phyloP scores from a whole-genome alignment of 495 filamentous ascomycete species.

The Penicillium coffeae region DNA sequence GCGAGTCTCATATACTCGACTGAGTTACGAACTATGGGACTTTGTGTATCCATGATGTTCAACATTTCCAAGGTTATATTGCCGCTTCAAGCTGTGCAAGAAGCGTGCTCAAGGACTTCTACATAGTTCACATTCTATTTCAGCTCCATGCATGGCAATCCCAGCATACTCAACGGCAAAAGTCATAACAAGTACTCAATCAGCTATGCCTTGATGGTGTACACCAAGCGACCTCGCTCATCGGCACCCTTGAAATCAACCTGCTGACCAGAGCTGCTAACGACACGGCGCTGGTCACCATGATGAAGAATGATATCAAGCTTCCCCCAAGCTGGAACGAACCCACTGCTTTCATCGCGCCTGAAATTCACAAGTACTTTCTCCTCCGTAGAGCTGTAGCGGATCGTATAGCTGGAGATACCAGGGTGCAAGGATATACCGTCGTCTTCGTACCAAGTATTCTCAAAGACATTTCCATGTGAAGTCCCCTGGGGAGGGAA shows the following conservation, averaged over 20 bases:
- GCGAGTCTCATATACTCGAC: no score
- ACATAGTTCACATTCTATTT: slow-evolving; percentile 1
- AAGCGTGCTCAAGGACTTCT: no score
- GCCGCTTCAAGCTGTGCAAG: no score
- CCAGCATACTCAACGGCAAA: background rate
- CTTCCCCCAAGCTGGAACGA: slow-evolving; percentile 50
- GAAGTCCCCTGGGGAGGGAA: slow-evolving; percentile 50
- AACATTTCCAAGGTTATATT: no score
- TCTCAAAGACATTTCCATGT: slow-evolving; percentile 35
- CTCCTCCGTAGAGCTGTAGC: slow-evolving; percentile 42
- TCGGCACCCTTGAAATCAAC: slow-evolving; percentile 32
- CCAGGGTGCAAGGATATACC: slow-evolving; percentile 47
- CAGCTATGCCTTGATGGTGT: slow-evolving; percentile 32
- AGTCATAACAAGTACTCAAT: background rate
- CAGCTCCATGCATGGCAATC: no score
- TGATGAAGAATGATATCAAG: slow-evolving; percentile 49
- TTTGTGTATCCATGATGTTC: no score
- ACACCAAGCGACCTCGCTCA: slow-evolving; percentile 31
- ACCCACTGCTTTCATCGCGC: slow-evolving; percentile 35
- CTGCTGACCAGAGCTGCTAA: slow-evolving; percentile 28
- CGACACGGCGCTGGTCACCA: slow-evolving; percentile 46
- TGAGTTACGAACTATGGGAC: no score
- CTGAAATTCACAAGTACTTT: slow-evolving; percentile 39
- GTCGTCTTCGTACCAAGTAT: slow-evolving; percentile 62
- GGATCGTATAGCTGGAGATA: slow-evolving; percentile 41